Evolutionary conservation across 495 filamentous ascomycete species (phyloP).

Genomic region (Podospora appendiculata): DNA sequence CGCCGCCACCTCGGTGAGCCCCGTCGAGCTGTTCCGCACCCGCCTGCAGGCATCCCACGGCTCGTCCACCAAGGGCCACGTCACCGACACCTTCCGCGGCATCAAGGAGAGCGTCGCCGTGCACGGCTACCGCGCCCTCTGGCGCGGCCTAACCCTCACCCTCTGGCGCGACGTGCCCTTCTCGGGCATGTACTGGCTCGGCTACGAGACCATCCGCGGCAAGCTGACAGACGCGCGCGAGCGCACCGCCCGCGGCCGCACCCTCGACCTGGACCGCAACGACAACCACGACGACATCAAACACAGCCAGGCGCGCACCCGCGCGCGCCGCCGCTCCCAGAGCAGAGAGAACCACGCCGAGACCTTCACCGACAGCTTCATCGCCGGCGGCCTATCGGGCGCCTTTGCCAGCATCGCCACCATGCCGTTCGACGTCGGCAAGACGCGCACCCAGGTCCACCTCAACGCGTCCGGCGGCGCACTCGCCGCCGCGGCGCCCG

Average conservation of each 20-base stretch:
- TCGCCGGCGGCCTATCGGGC: conserved; percentile 75
- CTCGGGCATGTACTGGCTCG: conserved; percentile 95
- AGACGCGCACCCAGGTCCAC: conserved; percentile 85
- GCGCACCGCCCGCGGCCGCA: conserved; percentile 23
- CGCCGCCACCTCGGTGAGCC: conserved; percentile 76
- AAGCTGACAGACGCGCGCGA: conserved; percentile 56
- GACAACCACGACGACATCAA: conserved; percentile 17
- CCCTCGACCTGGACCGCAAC: conserved; percentile 17
- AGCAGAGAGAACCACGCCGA: conserved; percentile 52
- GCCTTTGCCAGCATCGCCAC: conserved; percentile 83
- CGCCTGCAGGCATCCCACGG: conserved; percentile 76
- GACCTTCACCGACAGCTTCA: conserved; percentile 81
- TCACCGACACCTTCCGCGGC: conserved; percentile 66
- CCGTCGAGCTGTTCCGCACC: conserved; percentile 92
- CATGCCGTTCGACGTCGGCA: conserved; percentile 95
- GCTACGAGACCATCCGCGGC: conserved; percentile 77
- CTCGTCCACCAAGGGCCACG: conserved; percentile 40
- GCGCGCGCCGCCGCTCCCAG: conserved; percentile 33
- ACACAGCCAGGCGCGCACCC: conserved; percentile 4
- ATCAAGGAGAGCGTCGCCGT: conserved; percentile 68
- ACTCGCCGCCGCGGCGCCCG: conserved; percentile 39
- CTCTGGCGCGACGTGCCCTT: conserved; percentile 97
- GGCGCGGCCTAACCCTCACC: conserved; percentile 87
- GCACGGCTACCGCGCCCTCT: conserved; percentile 74
- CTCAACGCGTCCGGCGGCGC: conserved; percentile 35